Conservation (phyloP, 371 early-diverging fungal genomes). For the Phascolomyces articulosus region DNA sequence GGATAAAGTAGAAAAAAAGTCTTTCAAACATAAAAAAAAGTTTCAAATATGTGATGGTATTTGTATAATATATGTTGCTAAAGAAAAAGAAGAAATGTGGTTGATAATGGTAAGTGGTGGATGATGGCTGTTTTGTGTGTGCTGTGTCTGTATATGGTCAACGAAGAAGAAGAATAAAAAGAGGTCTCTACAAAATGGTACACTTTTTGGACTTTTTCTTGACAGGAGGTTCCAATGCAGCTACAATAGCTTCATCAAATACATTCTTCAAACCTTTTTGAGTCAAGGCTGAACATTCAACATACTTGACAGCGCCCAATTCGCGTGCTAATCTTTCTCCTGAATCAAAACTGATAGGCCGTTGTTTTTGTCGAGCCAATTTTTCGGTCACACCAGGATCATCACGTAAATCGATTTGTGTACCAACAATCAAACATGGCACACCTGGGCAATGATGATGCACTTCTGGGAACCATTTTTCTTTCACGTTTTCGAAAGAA, state of each 20-base stretch:
- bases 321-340: constrained; percentile 90
- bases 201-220: constrained; percentile 82
- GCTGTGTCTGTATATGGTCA: no score
- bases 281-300: constrained; percentile 97
- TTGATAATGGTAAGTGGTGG: no score
- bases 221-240: constrained; percentile 94
- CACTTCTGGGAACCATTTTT: constrained; percentile 92
- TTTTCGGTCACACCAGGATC: constrained; percentile 83
- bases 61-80: no score
- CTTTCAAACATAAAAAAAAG: no score
- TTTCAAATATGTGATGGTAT: no score
- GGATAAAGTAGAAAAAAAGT: no score
- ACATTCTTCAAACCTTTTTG: constrained; percentile 97
- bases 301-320: constrained; percentile 94
- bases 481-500: constrained; percentile 90
- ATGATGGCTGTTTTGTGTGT: background rate
- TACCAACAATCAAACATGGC: constrained; percentile 96
- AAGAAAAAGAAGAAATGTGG: no score
- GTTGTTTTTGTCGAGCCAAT: constrained; percentile 81
- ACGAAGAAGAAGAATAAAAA: constrained; percentile 12
- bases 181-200: constrained; percentile 59
- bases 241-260: constrained; percentile 98
- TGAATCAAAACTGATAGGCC: constrained; percentile 79
- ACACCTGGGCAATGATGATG: constrained; percentile 97
- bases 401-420: constrained; percentile 95